Evolutionary conservation across 495 filamentous ascomycete species (phyloP).

Genomic region (Xylaria palmicola): DNA sequence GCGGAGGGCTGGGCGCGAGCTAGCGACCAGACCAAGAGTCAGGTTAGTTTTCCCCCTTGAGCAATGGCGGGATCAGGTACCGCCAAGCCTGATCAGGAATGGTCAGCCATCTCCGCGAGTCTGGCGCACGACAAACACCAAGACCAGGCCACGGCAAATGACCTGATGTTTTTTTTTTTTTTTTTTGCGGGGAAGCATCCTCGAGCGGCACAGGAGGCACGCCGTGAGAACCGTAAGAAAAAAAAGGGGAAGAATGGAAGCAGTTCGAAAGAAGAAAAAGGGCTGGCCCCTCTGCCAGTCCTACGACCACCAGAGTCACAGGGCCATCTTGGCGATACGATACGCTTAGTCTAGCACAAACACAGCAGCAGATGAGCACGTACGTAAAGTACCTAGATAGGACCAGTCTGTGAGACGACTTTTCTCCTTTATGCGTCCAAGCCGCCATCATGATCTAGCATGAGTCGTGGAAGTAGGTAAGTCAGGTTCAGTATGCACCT

Average conservation of each 20-base stretch:
- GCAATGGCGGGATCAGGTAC: background rate
- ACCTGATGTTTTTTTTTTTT: background rate
- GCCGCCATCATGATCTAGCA: background rate
- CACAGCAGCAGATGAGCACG: no score
- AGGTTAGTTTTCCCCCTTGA: background rate
- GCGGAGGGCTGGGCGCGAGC: background rate
- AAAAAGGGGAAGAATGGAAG: background rate
- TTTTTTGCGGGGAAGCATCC: slow-evolving; percentile 1
- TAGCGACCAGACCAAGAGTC: background rate
- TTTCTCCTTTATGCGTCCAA: background rate
- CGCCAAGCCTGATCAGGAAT: background rate
- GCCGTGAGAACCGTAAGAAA: background rate
- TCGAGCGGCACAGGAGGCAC: background rate
- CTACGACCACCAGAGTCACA: background rate
- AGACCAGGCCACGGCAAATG: slow-evolving; percentile 6
- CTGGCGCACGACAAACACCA: no score
- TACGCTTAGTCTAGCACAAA: no score
- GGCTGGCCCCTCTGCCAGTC: background rate
- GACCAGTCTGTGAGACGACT: background rate
- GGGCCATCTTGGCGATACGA: background rate
- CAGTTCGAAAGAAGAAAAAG: background rate
- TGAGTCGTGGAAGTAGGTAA: background rate
- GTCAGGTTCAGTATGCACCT: no score
- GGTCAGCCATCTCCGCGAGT: background rate
- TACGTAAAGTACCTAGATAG: no score